Percentiles rank a stretch among this genome's conserved stretches.
Conservation (phyloP, 2,329 filamentous ascomycete genomes). For the Fusarium camptoceras region DNA sequence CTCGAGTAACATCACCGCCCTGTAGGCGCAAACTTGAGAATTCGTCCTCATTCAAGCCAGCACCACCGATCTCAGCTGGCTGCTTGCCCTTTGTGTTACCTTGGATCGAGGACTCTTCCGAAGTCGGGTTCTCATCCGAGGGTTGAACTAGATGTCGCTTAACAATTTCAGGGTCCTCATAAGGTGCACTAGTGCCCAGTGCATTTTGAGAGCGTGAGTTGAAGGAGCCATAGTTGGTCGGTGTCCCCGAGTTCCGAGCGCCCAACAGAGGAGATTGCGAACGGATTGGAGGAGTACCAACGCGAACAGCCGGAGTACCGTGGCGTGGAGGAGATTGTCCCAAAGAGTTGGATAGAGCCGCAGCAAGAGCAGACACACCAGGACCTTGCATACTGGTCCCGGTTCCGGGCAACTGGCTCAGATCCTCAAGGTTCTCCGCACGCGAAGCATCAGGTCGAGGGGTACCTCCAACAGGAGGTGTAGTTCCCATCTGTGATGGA, state of each 20-base stretch:
- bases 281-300: slow-evolving; percentile 66
- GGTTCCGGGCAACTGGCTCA: slow-evolving; percentile 74
- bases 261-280: slow-evolving; percentile 56
- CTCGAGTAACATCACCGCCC: slow-evolving; percentile 92
- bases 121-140: slow-evolving; percentile 59
- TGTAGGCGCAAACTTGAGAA: slow-evolving; percentile 95
- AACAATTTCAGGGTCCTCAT: slow-evolving; percentile 92
- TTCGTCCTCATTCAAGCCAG: slow-evolving; percentile 74
- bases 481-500: slow-evolving; percentile 54
- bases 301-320: slow-evolving; percentile 68
- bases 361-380: slow-evolving; percentile 87
- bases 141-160: slow-evolving; percentile 87
- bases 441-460: slow-evolving; percentile 45
- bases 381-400: slow-evolving; percentile 77
- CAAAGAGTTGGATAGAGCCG: slow-evolving; percentile 81
- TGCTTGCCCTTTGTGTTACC: slow-evolving; percentile 67
- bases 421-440: slow-evolving; percentile 52
- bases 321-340: slow-evolving; percentile 77
- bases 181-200: slow-evolving; percentile 64
- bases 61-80: slow-evolving; percentile 53
- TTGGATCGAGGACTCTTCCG: slow-evolving; percentile 59
- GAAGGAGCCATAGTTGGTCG: slow-evolving; percentile 87
- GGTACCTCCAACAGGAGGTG: slow-evolving; percentile 53
- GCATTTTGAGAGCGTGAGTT: slow-evolving; percentile 72
- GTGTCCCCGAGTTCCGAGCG: slow-evolving; percentile 60